These are phyloP conservation scores for Fagopyrum esculentum DNA, from an alignment of 148 eudicot species.

Conservation along the genomic window DNA sequence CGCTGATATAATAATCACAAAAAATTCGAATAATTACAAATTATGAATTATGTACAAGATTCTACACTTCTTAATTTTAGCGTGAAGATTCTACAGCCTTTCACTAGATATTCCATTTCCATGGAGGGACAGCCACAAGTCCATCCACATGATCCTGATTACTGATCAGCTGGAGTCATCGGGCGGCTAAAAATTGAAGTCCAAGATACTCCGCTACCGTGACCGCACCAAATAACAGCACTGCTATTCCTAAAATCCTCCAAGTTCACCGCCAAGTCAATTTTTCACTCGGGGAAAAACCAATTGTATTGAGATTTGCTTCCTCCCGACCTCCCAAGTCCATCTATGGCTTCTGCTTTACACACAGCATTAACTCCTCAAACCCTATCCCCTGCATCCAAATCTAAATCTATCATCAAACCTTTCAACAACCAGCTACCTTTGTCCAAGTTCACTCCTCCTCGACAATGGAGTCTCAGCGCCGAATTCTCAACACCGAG, in stretches of 20 bases:
- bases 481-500: not conserved
- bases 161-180: not conserved
- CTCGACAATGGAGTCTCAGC: not conserved
- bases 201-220: not conserved
- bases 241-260: not conserved
- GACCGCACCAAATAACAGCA: not conserved
- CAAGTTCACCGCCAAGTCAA: not conserved
- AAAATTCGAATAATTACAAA: not conserved
- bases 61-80: not conserved
- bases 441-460: not conserved
- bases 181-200: not conserved
- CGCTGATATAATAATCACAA: not conserved
- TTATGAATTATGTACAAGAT: not conserved
- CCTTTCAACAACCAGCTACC: conserved; percentile 14
- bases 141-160: no score
- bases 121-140: conserved; percentile 2
- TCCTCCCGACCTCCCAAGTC: conserved; percentile 3
- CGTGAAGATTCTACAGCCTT: not conserved
- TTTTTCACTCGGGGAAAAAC: conserved; percentile 23
- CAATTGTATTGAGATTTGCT: conserved; percentile 14
- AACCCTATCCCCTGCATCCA: conserved; percentile 10
- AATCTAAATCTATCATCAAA: conserved; percentile 3
- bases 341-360: conserved; percentile 2
- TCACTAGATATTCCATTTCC: not conserved
- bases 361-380: conserved; percentile 13